Evolutionary conservation across 192 early-diverging fungal species (phyloP).

Genomic region (Cladochytrium replicatum): DNA sequence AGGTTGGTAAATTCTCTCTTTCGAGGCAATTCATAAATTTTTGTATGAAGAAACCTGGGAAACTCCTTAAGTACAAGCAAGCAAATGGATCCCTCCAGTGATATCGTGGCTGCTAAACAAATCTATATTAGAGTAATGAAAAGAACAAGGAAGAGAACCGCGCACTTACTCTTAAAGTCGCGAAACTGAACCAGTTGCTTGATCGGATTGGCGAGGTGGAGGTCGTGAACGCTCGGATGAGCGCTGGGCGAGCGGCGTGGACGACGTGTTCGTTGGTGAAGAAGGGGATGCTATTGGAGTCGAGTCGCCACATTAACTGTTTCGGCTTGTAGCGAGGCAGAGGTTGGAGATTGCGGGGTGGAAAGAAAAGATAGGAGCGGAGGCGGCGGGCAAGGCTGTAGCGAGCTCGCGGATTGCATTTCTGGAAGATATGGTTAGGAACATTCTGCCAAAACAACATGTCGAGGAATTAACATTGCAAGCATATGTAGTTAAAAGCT

Average conservation of each 20-base stretch:
- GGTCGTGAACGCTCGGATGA: slow-evolving; percentile 35
- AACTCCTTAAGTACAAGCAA: too few relatives aligned
- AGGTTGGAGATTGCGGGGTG: slow-evolving; percentile 33
- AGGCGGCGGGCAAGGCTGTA: slow-evolving; percentile 20
- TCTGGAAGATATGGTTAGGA: slow-evolving; percentile 20
- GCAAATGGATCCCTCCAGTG: too few relatives aligned
- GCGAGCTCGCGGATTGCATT: slow-evolving; percentile 24
- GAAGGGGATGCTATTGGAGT: slow-evolving; percentile 26
- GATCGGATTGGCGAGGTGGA: slow-evolving; percentile 33
- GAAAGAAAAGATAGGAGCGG: slow-evolving; percentile 26
- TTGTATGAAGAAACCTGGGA: too few relatives aligned
- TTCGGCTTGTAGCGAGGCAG: slow-evolving; percentile 31
- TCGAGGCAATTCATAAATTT: too few relatives aligned
- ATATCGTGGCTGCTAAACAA: too few relatives aligned
- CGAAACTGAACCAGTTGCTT: slow-evolving; percentile 15
- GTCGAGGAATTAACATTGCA: too few relatives aligned
- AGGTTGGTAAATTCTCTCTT: too few relatives aligned
- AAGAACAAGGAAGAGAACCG: slow-evolving; percentile 26
- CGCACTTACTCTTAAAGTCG: slow-evolving; percentile 19
- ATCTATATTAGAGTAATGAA: slow-evolving; percentile 15
- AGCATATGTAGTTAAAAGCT: slow-evolving; percentile 6
- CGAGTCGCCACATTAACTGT: slow-evolving; percentile 42
- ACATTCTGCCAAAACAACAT: not conserved
- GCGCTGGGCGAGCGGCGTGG: slow-evolving; percentile 51
- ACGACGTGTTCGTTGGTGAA: slow-evolving; percentile 19